Base-by-base conservation (phyloP, 805 yeast species). In the Lipomyces sp. region DNA sequence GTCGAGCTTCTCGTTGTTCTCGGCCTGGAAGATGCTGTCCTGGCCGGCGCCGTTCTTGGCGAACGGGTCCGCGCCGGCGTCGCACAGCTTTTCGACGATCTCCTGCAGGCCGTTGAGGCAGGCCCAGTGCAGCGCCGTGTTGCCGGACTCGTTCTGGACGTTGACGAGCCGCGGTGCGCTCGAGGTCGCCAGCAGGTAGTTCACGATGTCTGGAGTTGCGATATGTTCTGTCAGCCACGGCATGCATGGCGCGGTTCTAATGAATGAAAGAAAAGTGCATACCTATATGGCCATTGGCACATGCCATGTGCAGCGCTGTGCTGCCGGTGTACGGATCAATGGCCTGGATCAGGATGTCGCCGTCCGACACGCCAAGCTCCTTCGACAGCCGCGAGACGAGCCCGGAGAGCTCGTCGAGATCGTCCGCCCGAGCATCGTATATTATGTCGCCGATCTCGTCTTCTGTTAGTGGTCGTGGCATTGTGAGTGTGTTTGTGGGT, bases 71-170 rank as follows among this genome's bases (percentile, higher is more conserved):
- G 89, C 95, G 60, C 79, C 85, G 50, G 79, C 75, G 19, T 85
- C 91, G 67, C 91, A 82, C 39, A 93, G 71, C 11, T 79, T 61
- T 65, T 84, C 70, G 19, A 87, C 91, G 7, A 83, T 72, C 2
- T 78, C 82, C 50, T 87, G 67, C 61, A 89, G 89, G 1, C 97
- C 98, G 62, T 86, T 89, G 58, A 81, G 78, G 0, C 95, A 78
- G 0, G 98, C 97, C 99, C 99, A 93, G 67, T 93, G 98, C 57
- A 93, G 74, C 0, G 98, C 85, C 0, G 98, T 90, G 67, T 93
- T 93, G 1, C 98, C 98, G 19, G 84, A 80, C 43, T 80, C 84
- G 65, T 93, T 93, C 48, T 72, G 74, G 18, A 68, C 63, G 53
- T 79, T 76, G 18, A 81, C 75, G 36, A 78, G 67, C 13, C 43